Conservation (phyloP, 805 yeast genomes). For the Wickerhamomyces rabaulensis region DNA sequence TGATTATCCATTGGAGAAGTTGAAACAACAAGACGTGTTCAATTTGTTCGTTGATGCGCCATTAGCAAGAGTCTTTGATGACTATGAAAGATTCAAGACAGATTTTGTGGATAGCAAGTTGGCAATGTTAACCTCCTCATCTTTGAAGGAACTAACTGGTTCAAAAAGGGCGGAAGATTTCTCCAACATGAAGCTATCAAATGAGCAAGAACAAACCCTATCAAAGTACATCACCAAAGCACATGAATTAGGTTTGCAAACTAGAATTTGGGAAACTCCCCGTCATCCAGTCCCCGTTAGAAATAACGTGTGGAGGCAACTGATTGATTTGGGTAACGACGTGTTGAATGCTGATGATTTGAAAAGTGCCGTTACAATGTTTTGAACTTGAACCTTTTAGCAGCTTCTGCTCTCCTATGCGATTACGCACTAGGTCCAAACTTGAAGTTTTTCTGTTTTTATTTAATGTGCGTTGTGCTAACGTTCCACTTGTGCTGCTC, state of each 20-base stretch:
- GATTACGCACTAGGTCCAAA: too few species aligned
- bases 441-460: too few species aligned
- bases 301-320: slow-evolving; percentile 43
- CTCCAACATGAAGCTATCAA: slow-evolving; percentile 25
- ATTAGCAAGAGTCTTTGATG: slow-evolving; percentile 14
- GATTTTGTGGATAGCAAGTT: slow-evolving; percentile 11
- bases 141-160: slow-evolving; percentile 27
- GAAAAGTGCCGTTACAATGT: slow-evolving; percentile 27
- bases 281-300: slow-evolving; percentile 53
- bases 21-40: slow-evolving; percentile 14
- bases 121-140: slow-evolving; percentile 39
- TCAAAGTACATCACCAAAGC: slow-evolving; percentile 29
- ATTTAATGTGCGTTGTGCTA: too few species aligned
- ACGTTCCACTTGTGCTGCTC: too few species aligned
- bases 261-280: slow-evolving; percentile 71
- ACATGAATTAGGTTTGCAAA: slow-evolving; percentile 44
- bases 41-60: slow-evolving; percentile 37
- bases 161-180: slow-evolving; percentile 4
- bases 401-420: background rate
- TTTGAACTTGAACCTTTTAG: background rate
- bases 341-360: slow-evolving; percentile 62
- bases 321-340: slow-evolving; percentile 46
- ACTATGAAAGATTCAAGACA: slow-evolving; percentile 2
- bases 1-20: slow-evolving; percentile 43
- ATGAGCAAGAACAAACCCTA: slow-evolving; percentile 28